A percentile compares a stretch with the other conserved stretches of the same genome.
Conservation (phyloP, 805 yeast genomes). For the Kazachstania martiniae region DNA sequence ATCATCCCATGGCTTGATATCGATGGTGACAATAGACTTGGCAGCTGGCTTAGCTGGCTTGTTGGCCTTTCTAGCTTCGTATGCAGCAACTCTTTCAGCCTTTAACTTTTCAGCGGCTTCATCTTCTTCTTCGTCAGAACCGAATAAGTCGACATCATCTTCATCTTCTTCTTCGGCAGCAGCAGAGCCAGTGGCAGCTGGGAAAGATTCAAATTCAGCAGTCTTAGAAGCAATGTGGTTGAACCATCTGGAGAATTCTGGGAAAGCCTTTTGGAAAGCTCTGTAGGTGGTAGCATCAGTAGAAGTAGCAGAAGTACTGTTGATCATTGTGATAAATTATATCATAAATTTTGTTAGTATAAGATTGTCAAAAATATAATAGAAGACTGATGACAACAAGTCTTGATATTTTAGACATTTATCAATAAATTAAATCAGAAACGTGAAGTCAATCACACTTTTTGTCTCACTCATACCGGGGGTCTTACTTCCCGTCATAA, state of each 20-base stretch:
- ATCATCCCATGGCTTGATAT: slow-evolving; percentile 99
- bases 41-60: slow-evolving; percentile 98
- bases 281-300: slow-evolving; percentile 92
- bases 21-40: slow-evolving; percentile 91
- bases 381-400: background rate
- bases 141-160: slow-evolving; percentile 92
- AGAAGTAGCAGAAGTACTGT: slow-evolving; percentile 80
- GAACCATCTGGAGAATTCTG: slow-evolving; percentile 96
- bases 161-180: slow-evolving; percentile 56
- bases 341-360: slow-evolving; percentile 2
- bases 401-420: slow-evolving; percentile 27
- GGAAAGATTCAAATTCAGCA: slow-evolving; percentile 70
- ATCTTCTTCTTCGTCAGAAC: slow-evolving; percentile 93
- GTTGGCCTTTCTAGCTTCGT: slow-evolving; percentile 94
- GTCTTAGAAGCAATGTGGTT: slow-evolving; percentile 94
- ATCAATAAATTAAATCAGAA: too few species aligned
- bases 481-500: slow-evolving; percentile 91
- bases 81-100: slow-evolving; percentile 96
- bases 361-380: background rate
- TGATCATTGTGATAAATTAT: too few species aligned
- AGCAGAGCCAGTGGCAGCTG: slow-evolving; percentile 58
- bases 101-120: slow-evolving; percentile 95
- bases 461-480: slow-evolving; percentile 83
- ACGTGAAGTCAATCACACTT: slow-evolving; percentile 30
- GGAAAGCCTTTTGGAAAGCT: slow-evolving; percentile 87